These are phyloP conservation scores for Crepidotus variabilis DNA, from an alignment of 768 basidiomycete species.

Conservation along the genomic window DNA sequence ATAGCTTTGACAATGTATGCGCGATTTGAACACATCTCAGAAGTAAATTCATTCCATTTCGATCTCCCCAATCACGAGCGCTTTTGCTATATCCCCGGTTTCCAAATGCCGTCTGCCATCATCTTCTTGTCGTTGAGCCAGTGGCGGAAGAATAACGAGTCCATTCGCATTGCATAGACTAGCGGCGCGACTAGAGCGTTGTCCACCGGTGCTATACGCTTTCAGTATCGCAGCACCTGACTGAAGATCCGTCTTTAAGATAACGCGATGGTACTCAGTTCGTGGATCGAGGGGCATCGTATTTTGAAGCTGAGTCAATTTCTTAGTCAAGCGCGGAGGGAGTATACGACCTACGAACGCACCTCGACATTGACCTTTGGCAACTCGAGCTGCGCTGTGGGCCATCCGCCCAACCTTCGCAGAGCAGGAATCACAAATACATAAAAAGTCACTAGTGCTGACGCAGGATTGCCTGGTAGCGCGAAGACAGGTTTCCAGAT, in stretches of 20 bases:
- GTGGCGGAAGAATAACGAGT: constrained; percentile 2
- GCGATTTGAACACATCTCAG: background rate
- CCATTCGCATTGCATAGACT: constrained; percentile 40
- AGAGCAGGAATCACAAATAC: constrained; percentile 83
- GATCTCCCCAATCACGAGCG: constrained; percentile 7
- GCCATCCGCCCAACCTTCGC: constrained; percentile 68
- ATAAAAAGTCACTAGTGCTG: constrained; percentile 82
- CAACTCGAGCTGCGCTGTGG: constrained; percentile 43
- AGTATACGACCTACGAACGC: constrained; percentile 12
- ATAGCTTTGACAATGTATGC: background rate
- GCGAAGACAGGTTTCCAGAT: constrained; percentile 68
- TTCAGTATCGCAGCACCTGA: constrained; percentile 41
- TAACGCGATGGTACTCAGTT: constrained; percentile 80
- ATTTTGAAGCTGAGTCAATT: constrained; percentile 43
- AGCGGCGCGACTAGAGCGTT: constrained; percentile 78
- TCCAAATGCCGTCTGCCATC: background rate
- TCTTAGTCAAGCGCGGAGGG: constrained; percentile 1
- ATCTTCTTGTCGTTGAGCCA: background rate
- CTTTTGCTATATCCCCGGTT: background rate
- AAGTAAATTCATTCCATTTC: constrained; percentile 1
- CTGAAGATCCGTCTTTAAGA: constrained; percentile 32
- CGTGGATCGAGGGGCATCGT: constrained; percentile 68
- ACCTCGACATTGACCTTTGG: constrained; percentile 67
- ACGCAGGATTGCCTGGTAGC: constrained; percentile 86
- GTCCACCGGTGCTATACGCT: constrained; percentile 82